Percentiles rank a stretch among this genome's conserved stretches.
phyloP scores from a whole-genome alignment of 1,139 yeast genomes.

The Pichia terricola region DNA sequence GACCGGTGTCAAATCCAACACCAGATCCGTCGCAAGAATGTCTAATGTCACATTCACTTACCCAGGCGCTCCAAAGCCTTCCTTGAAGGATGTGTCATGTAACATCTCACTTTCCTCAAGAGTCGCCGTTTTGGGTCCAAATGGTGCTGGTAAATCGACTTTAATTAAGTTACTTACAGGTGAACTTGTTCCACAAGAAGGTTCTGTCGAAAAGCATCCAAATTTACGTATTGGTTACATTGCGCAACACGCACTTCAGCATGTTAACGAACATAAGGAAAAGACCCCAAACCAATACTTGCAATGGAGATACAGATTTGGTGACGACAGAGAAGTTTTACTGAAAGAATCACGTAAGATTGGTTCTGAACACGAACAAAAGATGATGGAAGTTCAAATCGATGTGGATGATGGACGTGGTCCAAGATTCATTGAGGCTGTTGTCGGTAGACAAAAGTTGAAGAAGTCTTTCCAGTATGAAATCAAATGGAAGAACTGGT shows the following conservation, averaged over 20 bases:
- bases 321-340: constrained; percentile 95
- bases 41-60: constrained; percentile 76
- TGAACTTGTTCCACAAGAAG: constrained; percentile 76
- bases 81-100: constrained; percentile 70
- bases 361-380: constrained; percentile 67
- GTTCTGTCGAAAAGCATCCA: constrained; percentile 95
- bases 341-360: constrained; percentile 88
- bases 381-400: constrained; percentile 66
- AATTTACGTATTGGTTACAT: constrained; percentile 96
- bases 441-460: constrained; percentile 94
- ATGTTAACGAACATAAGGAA: constrained; percentile 93
- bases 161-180: constrained; percentile 93
- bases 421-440: constrained; percentile 78
- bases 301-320: constrained; percentile 99
- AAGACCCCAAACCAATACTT: constrained; percentile 99
- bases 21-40: constrained; percentile 93
- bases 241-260: constrained; percentile 97
- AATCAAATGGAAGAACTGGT: constrained; percentile 87
- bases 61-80: constrained; percentile 84
- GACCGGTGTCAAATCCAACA: constrained; percentile 90
- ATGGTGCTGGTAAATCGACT: constrained; percentile 99
- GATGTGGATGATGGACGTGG: constrained; percentile 86
- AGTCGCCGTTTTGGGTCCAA: constrained; percentile 96
- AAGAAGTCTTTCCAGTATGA: constrained; percentile 96
- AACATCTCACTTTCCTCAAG: constrained; percentile 86